phyloP scores from a whole-genome alignment of 2,329 filamentous ascomycete species.

The Trichophyton equinum region DNA sequence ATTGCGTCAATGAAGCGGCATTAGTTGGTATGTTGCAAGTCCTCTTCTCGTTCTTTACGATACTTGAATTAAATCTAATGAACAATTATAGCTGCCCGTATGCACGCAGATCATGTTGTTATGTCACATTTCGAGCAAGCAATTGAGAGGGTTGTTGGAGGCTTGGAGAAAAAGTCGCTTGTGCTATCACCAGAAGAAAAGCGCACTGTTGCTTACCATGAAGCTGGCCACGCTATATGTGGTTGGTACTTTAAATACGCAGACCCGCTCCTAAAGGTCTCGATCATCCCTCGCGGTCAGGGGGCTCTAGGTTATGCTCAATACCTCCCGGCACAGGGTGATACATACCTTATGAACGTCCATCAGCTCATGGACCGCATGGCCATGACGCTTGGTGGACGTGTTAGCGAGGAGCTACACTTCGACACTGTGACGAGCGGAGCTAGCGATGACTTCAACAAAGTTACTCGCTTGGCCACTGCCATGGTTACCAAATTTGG shows the following conservation, averaged over 20 bases:
- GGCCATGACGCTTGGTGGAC: conserved; percentile 96
- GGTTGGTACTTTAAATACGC: conserved; percentile 95
- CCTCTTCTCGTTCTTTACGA: not conserved
- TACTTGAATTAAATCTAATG: conserved; percentile 1
- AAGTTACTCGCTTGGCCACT: conserved; percentile 90
- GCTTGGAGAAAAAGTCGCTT: conserved; percentile 91
- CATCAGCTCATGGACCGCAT: conserved; percentile 98
- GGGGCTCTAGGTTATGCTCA: conserved; percentile 92
- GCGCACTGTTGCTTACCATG: conserved; percentile 91
- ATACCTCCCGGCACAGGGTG: conserved; percentile 71
- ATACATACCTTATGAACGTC: conserved; percentile 91
- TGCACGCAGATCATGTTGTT: conserved; percentile 63
- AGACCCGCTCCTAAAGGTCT: conserved; percentile 96
- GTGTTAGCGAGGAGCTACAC: conserved; percentile 89
- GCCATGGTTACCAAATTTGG: conserved; percentile 99
- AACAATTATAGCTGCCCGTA: conserved; percentile 56
- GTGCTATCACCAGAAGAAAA: conserved; percentile 91
- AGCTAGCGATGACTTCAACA: conserved; percentile 94
- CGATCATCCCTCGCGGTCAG: conserved; percentile 91
- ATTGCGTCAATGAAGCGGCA: conserved; percentile 95
- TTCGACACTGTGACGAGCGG: conserved; percentile 94
- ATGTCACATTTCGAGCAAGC: conserved; percentile 94
- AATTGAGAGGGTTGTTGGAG: conserved; percentile 92
- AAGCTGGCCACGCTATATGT: conserved; percentile 95
- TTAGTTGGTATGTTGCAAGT: conserved; percentile 60